Evolutionary conservation across 306 rosid species (phyloP), one percentile per base, ranked within the genome.

Genomic region (Mucuna pruriens): DNA sequence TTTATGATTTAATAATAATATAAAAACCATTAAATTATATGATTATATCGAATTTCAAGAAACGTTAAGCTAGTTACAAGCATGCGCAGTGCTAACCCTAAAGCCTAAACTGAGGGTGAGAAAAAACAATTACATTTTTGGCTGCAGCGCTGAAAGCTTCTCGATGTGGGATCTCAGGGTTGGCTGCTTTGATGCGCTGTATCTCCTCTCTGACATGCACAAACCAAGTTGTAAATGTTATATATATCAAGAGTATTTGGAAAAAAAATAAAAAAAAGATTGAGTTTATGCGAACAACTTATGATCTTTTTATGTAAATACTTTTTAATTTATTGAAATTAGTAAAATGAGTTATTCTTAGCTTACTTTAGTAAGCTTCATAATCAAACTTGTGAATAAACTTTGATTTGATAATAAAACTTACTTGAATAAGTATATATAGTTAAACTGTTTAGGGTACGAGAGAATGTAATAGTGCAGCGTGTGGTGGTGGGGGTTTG

Each of bases 71-170:
- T 19, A 20, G n/a, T 66, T 31, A 26, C 13, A 76, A 73, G 61
- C n/a, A 55, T 19, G 49, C 20, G 49, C 36, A 46, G 52, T 45
- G n/a, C 13, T 58, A 46, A 49, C 54, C 80, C 52, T 46, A 74
- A 74, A 64, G 31, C 9, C 55, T 60, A 60, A 34, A 31, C 6
- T 23, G 8, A 80, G 11, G 15, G 44, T 13, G 3, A 31, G 22
- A 61, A 25, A 20, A 29, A 67, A 44, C 5, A 16, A 16, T 46
- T 76, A 93, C 99, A 79, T 92, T 95, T 85, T 95, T 95, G 0
- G 98, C 98, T 17, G 99, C 99, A 67, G 96, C 89, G 63, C 99
- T 95, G 81, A 95, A 95, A 69, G 99, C 99, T 84, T 95, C 98
- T 54, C 99, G 90, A 86, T 95, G 99, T 61, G 99, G 98, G 66